Percentiles rank a stretch among this genome's conserved stretches.
Evolutionary conservation across 2,329 filamentous ascomycete species (phyloP).

Genomic region (Falciphora oryzae): DNA sequence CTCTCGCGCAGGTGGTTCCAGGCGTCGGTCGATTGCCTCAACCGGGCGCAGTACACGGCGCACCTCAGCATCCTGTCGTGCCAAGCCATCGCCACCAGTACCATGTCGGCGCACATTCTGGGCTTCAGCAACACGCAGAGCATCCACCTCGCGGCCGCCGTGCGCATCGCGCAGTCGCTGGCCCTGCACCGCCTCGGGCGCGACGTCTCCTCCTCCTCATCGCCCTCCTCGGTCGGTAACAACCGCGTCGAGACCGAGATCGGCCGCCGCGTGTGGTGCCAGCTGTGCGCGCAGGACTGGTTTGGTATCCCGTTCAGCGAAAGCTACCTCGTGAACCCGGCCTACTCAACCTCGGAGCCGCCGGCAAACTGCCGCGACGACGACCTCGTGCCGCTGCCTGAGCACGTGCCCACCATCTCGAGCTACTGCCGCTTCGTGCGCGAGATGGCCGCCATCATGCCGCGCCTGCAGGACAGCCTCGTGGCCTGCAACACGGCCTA

Average conservation of each 20-base stretch:
- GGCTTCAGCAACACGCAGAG: constrained; percentile 41
- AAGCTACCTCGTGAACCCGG: constrained; percentile 21
- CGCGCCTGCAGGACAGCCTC: constrained; percentile 26
- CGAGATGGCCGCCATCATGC: constrained; percentile 29
- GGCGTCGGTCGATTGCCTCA: constrained; percentile 32
- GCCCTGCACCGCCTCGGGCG: constrained; percentile 34
- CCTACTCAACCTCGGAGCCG: constrained; percentile 26
- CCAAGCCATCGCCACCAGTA: no score
- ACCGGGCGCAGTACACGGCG: no score
- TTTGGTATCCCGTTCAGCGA: no score
- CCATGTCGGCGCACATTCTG: constrained; percentile 40
- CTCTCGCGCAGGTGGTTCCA: constrained; percentile 40
- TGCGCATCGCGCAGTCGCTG: constrained; percentile 40
- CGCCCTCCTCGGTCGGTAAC: no score
- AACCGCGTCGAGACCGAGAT: no score
- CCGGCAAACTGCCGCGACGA: constrained; percentile 31
- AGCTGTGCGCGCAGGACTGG: no score
- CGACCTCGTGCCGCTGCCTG: constrained; percentile 17
- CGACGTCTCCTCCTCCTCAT: no score
- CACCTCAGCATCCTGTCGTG: no score
- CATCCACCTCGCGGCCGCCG: constrained; percentile 36
- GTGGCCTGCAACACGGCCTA: constrained; percentile 25
- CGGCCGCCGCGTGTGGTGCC: no score
- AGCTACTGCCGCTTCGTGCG: constrained; percentile 25
- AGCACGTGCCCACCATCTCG: constrained; percentile 20